Conservation (phyloP, 176 grass and related monocot species). For the Puccinellia tenuiflora region DNA sequence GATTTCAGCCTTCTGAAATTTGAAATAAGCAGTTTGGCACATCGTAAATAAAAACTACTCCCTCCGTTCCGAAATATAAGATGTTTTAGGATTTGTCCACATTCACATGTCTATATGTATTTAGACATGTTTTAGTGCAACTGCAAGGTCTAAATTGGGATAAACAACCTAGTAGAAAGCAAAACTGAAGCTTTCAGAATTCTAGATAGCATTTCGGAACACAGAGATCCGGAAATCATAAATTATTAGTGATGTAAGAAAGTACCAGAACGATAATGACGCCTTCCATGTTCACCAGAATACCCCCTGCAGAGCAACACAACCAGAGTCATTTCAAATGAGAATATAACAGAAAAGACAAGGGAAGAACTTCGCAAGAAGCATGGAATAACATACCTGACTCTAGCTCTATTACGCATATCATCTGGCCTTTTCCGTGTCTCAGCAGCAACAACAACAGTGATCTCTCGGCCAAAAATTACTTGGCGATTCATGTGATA, state of each 20-base stretch:
- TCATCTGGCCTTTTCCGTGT: slow-evolving; percentile 88
- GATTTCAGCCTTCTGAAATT: not conserved
- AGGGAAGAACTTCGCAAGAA: not conserved
- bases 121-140: no score
- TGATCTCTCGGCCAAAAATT: slow-evolving; percentile 80
- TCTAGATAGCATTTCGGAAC: not conserved
- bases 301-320: slow-evolving; percentile 55
- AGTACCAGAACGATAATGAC: slow-evolving; percentile 63
- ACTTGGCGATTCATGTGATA: slow-evolving; percentile 95
- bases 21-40: not conserved
- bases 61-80: no score
- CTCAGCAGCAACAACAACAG: slow-evolving; percentile 91
- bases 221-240: not conserved
- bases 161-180: not conserved
- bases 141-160: not conserved
- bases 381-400: slow-evolving; percentile 35
- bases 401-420: slow-evolving; percentile 63
- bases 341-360: not conserved
- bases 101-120: no score
- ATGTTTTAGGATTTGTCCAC: no score
- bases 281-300: slow-evolving; percentile 52
- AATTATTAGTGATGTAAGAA: not conserved
- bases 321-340: slow-evolving; percentile 6
- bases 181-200: not conserved
- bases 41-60: not conserved